Evolutionary conservation across 257 asterid species (phyloP).

Genomic region (Solanum infundibuliforme): DNA sequence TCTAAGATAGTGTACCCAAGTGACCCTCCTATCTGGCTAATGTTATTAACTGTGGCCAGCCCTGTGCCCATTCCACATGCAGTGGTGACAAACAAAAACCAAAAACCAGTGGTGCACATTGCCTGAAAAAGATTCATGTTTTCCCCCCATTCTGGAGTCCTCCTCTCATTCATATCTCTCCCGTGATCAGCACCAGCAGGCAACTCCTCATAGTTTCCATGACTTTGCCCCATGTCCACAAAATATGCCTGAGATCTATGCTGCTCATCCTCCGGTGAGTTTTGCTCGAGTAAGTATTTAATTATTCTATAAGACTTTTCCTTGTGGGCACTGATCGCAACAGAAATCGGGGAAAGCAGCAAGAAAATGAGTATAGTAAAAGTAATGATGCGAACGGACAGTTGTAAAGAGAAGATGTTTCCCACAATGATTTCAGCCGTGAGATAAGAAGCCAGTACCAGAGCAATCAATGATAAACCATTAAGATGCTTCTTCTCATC

Average conservation of each 20-base stretch:
- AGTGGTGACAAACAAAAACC: conserved; percentile 75
- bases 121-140: conserved; percentile 58
- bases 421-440: conserved; percentile 48
- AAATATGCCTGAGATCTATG: conserved; percentile 10
- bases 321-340: conserved; percentile 50
- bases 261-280: conserved; percentile 28
- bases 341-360: conserved; percentile 42
- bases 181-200: conserved; percentile 29
- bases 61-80: conserved; percentile 95
- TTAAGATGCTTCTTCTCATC: conserved; percentile 65
- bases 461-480: conserved; percentile 45
- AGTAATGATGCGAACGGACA: conserved; percentile 24
- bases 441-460: conserved; percentile 68
- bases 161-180: conserved; percentile 13
- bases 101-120: conserved; percentile 48
- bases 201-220: conserved; percentile 26
- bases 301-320: conserved; percentile 39
- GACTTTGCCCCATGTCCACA: conserved; percentile 14
- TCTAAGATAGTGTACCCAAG: conserved; percentile 50
- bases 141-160: conserved; percentile 14
- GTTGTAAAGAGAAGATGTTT: conserved; percentile 29
- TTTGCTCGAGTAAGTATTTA: conserved; percentile 68
- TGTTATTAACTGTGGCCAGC: conserved; percentile 73
- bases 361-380: conserved; percentile 42
- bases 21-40: conserved; percentile 92